These are phyloP conservation scores for Crithidia acanthocephali DNA, from an alignment of 208 protist genomes.

Conservation along the genomic window DNA sequence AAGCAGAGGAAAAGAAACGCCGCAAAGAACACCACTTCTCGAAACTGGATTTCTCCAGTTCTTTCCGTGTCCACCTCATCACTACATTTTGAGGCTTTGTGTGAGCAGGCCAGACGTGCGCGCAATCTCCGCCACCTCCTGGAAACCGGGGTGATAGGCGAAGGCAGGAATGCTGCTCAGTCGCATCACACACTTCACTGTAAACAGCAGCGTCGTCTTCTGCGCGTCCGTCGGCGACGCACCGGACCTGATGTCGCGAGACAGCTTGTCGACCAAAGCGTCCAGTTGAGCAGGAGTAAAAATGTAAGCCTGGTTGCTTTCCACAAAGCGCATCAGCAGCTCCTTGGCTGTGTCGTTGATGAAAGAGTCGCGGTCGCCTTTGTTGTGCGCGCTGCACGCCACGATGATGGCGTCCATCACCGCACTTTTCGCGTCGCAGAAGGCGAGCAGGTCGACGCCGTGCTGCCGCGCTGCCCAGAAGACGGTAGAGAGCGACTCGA, in stretches of 20 bases:
- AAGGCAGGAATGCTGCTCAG: constrained; percentile 36
- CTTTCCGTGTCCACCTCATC: no score
- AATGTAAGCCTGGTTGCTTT: constrained; percentile 30
- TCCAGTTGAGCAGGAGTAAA: constrained; percentile 37
- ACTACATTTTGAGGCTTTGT: constrained; percentile 32
- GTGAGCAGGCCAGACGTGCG: constrained; percentile 24
- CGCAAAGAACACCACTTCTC: no score
- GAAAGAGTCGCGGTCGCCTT: constrained; percentile 45
- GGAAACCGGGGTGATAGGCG: constrained; percentile 45
- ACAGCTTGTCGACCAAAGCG: constrained; percentile 46
- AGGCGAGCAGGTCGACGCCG: constrained; percentile 44
- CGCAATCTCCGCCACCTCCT: constrained; percentile 38
- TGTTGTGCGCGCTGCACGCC: constrained; percentile 41
- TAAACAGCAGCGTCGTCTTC: constrained; percentile 36
- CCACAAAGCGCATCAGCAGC: constrained; percentile 54
- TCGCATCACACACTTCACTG: constrained; percentile 48
- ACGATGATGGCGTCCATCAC: constrained; percentile 51
- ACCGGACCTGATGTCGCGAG: constrained; percentile 37
- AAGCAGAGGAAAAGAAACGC: constrained; percentile 7
- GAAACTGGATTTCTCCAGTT: no score
- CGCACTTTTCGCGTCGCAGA: constrained; percentile 42
- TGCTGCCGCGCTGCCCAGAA: constrained; percentile 41
- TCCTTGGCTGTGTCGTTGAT: constrained; percentile 56
- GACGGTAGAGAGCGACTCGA: constrained; percentile 93
- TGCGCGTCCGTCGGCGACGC: constrained; percentile 35